These are phyloP conservation scores for Phialocephala subalpina DNA, from an alignment of 2,329 filamentous ascomycete genomes.

Conservation along the genomic window DNA sequence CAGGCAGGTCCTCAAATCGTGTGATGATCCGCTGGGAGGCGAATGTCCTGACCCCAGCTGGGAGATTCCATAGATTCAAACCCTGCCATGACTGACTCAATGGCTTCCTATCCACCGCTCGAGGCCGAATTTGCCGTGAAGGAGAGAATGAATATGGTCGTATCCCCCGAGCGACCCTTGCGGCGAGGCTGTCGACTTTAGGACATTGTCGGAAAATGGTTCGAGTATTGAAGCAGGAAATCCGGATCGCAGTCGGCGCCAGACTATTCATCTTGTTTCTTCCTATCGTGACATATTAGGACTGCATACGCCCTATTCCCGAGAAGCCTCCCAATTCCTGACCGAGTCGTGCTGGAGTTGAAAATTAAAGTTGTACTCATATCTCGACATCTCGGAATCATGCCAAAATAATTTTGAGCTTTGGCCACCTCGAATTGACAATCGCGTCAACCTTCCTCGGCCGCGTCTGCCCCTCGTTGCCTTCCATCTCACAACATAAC, in stretches of 20 bases:
- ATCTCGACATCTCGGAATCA: background rate
- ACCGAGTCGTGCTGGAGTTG: background rate
- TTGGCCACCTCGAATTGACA: conserved; percentile 21
- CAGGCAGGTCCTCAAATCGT: conserved; percentile 66
- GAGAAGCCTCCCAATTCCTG: background rate
- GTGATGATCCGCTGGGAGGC: conserved; percentile 48
- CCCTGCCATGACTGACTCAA: background rate
- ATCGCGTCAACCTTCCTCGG: background rate
- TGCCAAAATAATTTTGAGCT: conserved; percentile 20
- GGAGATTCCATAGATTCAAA: conserved; percentile 17
- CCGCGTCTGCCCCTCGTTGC: conserved; percentile 12
- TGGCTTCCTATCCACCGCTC: background rate
- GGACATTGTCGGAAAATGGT: conserved; percentile 34
- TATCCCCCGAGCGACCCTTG: conserved; percentile 33
- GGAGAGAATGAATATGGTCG: conserved; percentile 27
- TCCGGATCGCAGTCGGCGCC: conserved; percentile 35
- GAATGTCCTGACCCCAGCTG: conserved; percentile 27
- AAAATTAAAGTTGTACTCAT: background rate
- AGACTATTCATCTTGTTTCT: conserved; percentile 38
- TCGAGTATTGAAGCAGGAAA: conserved; percentile 35
- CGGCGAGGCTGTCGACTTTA: conserved; percentile 36
- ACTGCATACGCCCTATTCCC: background rate
- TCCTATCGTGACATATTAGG: conserved; percentile 30
- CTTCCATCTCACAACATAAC: background rate
- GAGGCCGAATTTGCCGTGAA: conserved; percentile 2